Evolutionary conservation across 108 stramenopile species (phyloP).

Genomic region (Pseudonitzschia delicatissima): DNA sequence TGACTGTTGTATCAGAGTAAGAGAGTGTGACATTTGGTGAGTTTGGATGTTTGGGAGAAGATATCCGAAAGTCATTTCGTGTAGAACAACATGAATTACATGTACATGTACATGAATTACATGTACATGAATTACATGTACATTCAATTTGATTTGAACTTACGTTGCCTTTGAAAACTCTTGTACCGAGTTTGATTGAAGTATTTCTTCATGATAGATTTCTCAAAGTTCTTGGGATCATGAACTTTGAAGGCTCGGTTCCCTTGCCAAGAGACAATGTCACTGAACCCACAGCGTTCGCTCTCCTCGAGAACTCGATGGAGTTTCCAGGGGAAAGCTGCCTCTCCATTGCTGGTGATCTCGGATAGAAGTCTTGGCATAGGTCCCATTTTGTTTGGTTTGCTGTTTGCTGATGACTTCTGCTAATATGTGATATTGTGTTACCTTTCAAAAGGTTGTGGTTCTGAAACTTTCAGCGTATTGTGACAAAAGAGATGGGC

Average conservation of each 20-base stretch:
- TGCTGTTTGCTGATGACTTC: conserved; percentile 18
- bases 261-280: conserved; percentile 59
- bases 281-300: conserved; percentile 32
- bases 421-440: no score
- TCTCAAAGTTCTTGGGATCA: conserved; percentile 45
- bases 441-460: no score
- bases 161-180: conserved; percentile 63
- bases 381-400: background rate
- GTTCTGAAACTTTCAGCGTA: no score
- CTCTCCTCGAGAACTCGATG: conserved; percentile 52
- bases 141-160: background rate
- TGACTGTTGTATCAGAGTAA: background rate
- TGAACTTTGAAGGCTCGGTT: conserved; percentile 59
- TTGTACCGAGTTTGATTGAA: conserved; percentile 49
- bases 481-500: no score
- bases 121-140: background rate
- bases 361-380: conserved; percentile 2
- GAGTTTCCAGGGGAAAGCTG: conserved; percentile 63
- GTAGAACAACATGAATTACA: background rate
- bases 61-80: background rate
- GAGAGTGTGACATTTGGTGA: background rate
- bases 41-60: no score
- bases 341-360: background rate
- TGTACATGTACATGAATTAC: background rate
- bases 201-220: conserved; percentile 41